These are phyloP conservation scores for Suillus ampliporus DNA, from an alignment of 768 basidiomycete species.

Conservation along the genomic window DNA sequence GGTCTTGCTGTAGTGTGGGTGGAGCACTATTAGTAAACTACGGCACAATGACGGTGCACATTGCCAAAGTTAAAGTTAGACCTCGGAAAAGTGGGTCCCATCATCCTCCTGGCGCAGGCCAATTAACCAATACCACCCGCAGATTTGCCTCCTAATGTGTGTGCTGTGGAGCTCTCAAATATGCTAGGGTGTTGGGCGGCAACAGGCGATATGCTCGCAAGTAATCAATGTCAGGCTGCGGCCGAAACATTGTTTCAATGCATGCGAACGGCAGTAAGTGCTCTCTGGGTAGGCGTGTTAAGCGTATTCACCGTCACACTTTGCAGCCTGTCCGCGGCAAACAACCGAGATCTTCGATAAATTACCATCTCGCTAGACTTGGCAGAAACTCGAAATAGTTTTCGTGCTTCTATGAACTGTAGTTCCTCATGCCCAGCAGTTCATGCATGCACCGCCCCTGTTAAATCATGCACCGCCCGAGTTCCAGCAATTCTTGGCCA, in stretches of 20 bases:
- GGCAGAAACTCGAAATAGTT: slow-evolving; percentile 74
- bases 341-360: slow-evolving; percentile 77
- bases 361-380: slow-evolving; percentile 87
- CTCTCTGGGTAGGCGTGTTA: slow-evolving; percentile 3
- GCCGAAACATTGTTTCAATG: slow-evolving; percentile 74
- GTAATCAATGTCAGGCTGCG: slow-evolving; percentile 57
- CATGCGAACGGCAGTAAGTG: slow-evolving; percentile 83
- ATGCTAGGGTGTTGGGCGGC: slow-evolving; percentile 93
- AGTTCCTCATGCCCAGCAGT: background rate
- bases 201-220: slow-evolving; percentile 62
- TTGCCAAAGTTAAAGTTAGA: slow-evolving; percentile 80
- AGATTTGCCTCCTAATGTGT: slow-evolving; percentile 48
- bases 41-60: slow-evolving; percentile 61
- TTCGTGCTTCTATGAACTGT: slow-evolving; percentile 10
- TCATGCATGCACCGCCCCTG: too few species aligned
- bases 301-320: slow-evolving; percentile 9
- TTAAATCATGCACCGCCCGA: too few species aligned
- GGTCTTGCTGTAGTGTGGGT: background rate
- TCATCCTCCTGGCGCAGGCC: slow-evolving; percentile 10
- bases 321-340: slow-evolving; percentile 71
- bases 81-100: slow-evolving; percentile 68
- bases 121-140: slow-evolving; percentile 24
- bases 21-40: background rate
- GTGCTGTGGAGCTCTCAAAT: slow-evolving; percentile 68
- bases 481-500: background rate